Evolutionary conservation across 768 basidiomycete genomes (phyloP), one percentile per base, ranked within the genome.

Genomic region (Calocybe cyanea): DNA sequence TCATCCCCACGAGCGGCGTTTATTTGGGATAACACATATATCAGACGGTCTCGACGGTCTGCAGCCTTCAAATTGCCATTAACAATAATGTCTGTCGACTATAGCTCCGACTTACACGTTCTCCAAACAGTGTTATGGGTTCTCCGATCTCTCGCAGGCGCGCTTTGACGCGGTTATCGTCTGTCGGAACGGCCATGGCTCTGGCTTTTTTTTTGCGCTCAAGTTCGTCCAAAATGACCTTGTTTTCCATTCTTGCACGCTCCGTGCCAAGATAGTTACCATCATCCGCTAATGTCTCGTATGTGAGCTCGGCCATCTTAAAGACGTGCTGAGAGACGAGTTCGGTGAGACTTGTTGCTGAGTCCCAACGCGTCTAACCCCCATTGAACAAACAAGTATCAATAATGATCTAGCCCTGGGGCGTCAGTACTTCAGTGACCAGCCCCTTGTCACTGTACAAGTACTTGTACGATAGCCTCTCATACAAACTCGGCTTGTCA

Each of bases 191-290:
- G 6, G 94, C 96, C 68, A 97, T 80, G 49, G 76, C 85, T 52
- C 96, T 78, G 10, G 94, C 87, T 58, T 92, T 87, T 75, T 96
- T 96, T 77, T 95, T 96, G 54, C 94, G 80, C 62, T 99, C 96
- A n/a, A 99, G 81, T 65, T 96, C 93, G 60, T 92, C 89, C 38
- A 98, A 75, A 43, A 98, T 81, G 53, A 86, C 85, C 58, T 87
- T 83, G 70, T 92, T 91, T 64, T 90, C 88, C 41, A 82, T 62
- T 55, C 80, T 75, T 46, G 87, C 88, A 33, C 87, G 70, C 52
- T 91, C 87, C 9, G 85, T 76, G 48, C 84, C 82, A 17, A 80
- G 60, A 57, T 85, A 87, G 61, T 80, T 81, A 7, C 82, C 85
- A 75, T 90, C 88, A 66, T 90, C 87, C 53, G 79, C 71, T 34